A percentile compares a stretch with the other conserved stretches of the same genome.
Conservation (phyloP, 352 stramenopile genomes). For the Phytopythium litorale region DNA sequence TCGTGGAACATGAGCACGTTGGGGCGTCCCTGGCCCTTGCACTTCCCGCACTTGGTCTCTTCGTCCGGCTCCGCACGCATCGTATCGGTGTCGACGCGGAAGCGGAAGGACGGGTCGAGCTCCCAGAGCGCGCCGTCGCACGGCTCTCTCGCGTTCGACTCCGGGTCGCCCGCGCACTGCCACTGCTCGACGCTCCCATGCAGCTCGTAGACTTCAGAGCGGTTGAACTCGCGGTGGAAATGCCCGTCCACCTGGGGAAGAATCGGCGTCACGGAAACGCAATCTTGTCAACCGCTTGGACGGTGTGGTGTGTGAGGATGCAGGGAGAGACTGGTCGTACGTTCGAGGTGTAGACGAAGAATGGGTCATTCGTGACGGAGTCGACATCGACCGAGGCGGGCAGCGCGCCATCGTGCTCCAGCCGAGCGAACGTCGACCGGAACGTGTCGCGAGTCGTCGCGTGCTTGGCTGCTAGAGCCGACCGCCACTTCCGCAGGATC, state of each 20-base stretch:
- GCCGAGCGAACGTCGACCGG: conserved; percentile 28
- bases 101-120: conserved; percentile 46
- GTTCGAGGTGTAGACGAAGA: conserved; percentile 93
- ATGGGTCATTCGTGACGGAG: conserved; percentile 53
- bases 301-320: background rate
- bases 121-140: conserved; percentile 48
- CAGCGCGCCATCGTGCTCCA: conserved; percentile 29
- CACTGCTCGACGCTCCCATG: conserved; percentile 85
- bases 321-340: conserved; percentile 24
- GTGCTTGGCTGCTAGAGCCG: conserved; percentile 16
- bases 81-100: conserved; percentile 55
- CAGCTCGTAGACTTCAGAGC: conserved; percentile 82
- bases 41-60: conserved; percentile 45
- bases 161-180: conserved; percentile 61
- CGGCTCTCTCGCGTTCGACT: conserved; percentile 25
- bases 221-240: conserved; percentile 71
- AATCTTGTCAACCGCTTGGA: background rate
- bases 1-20: conserved; percentile 93
- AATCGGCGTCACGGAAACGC: background rate
- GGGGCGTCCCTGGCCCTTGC: conserved; percentile 59
- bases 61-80: conserved; percentile 50
- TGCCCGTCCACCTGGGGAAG: conserved; percentile 79
- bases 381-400: conserved; percentile 19
- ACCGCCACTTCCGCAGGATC: conserved; percentile 61
- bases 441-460: conserved; percentile 18